Evolutionary conservation across 2,329 filamentous ascomycete species (phyloP).

Genomic region (Talaromyces verruculosus): DNA sequence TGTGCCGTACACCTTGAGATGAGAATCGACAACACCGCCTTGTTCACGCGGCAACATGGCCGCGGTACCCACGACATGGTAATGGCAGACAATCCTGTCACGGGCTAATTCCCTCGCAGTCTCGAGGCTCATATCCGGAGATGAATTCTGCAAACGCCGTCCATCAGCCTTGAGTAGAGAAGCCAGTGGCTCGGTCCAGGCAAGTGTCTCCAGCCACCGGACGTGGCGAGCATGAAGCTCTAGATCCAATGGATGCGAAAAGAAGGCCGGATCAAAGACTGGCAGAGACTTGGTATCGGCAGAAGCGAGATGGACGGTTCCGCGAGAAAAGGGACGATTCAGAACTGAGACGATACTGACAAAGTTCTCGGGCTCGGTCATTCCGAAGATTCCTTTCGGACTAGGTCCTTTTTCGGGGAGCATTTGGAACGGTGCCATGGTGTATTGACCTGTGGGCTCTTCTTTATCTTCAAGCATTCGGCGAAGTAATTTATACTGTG

Average conservation of each 20-base stretch:
- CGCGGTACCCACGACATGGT: conserved; percentile 23
- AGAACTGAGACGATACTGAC: conserved; percentile 32
- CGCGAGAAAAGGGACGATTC: conserved; percentile 34
- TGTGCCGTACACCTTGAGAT: conserved; percentile 42
- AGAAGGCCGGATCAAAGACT: conserved; percentile 45
- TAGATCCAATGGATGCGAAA: conserved; percentile 47
- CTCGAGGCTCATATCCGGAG: conserved; percentile 17
- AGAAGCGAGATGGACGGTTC: conserved; percentile 42
- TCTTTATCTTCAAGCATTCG: not conserved
- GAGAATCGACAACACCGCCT: conserved; percentile 27
- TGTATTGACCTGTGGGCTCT: not conserved
- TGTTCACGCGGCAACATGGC: conserved; percentile 23
- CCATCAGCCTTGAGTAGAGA: not conserved
- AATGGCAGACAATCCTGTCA: conserved; percentile 12
- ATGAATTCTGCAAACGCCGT: not conserved
- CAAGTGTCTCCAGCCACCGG: not conserved
- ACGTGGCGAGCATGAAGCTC: conserved; percentile 25
- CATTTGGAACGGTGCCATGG: not conserved
- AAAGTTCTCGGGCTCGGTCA: conserved; percentile 27
- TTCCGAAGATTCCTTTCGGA: conserved; percentile 16
- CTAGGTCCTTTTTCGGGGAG: not conserved
- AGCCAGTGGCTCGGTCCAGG: not conserved
- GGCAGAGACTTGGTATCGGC: conserved; percentile 38
- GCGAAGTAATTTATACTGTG: not conserved
- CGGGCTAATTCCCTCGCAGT: not conserved